A percentile compares a stretch with the other conserved stretches of the same genome.
These are phyloP conservation scores for Pseudofabraea citricarpa DNA, from an alignment of 2,329 filamentous ascomycete species.

Conservation along the genomic window DNA sequence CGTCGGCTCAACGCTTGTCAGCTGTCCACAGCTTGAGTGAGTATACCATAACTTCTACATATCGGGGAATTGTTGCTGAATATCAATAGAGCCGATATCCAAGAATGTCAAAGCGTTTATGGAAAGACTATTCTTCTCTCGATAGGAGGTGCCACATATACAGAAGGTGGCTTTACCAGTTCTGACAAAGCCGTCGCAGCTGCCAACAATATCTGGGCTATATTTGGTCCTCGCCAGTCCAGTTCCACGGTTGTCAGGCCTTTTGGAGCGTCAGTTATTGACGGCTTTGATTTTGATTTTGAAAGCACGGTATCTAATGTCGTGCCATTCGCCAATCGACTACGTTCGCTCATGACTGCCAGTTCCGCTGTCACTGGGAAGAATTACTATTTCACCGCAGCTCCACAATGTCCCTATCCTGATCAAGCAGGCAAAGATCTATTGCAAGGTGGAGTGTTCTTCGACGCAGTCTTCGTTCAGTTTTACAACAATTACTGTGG, in stretches of 20 bases:
- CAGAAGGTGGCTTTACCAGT: conserved; percentile 61
- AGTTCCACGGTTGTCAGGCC: conserved; percentile 50
- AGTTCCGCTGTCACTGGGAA: conserved; percentile 36
- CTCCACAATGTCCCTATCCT: conserved; percentile 65
- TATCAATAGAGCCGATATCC: conserved; percentile 35
- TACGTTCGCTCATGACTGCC: conserved; percentile 50
- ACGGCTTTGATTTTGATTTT: conserved; percentile 77
- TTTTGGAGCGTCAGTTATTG: conserved; percentile 60
- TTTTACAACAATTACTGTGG: conserved; percentile 54
- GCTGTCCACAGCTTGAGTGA: conserved; percentile 62
- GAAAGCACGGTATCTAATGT: conserved; percentile 56
- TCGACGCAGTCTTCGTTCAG: conserved; percentile 36
- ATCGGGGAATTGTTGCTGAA: not conserved
- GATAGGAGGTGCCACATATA: conserved; percentile 66
- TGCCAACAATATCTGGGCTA: conserved; percentile 63
- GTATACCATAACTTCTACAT: conserved; percentile 18
- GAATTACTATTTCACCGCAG: conserved; percentile 56
- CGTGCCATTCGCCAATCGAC: conserved; percentile 51
- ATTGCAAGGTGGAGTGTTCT: conserved; percentile 44
- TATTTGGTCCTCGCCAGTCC: conserved; percentile 55
- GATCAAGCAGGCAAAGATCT: conserved; percentile 54
- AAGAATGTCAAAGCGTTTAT: conserved; percentile 53
- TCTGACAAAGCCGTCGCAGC: conserved; percentile 44
- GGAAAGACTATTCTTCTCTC: conserved; percentile 70
- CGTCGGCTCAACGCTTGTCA: conserved; percentile 49